Conservation (phyloP, 495 filamentous ascomycete genomes). For the Penicillium canariense region DNA sequence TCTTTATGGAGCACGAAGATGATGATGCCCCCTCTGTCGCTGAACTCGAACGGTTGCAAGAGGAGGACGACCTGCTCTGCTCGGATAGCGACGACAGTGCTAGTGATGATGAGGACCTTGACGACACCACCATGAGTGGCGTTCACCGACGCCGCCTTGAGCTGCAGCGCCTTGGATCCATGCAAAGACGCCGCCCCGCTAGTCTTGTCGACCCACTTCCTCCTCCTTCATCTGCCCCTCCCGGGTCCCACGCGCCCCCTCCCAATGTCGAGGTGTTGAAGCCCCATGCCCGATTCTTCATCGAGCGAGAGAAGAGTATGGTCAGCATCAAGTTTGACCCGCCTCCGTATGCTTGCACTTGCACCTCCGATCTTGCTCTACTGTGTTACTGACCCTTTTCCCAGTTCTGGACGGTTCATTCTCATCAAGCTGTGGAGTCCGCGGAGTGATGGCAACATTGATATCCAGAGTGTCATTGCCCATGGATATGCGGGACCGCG, state of each 20-base stretch:
- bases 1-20: conserved; percentile 26
- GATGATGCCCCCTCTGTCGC: conserved; percentile 22
- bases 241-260: background rate
- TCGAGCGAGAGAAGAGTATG: conserved; percentile 74
- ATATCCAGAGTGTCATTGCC: conserved; percentile 77
- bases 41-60: conserved; percentile 27
- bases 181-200: conserved; percentile 26
- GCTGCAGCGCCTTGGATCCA: conserved; percentile 25
- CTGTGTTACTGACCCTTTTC: conserved; percentile 8
- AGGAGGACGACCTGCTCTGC: conserved; percentile 39
- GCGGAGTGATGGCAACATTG: conserved; percentile 63
- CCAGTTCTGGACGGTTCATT: conserved; percentile 68
- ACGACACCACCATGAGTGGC: conserved; percentile 14
- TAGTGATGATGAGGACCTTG: conserved; percentile 36
- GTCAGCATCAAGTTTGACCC: conserved; percentile 88
- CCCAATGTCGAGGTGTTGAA: conserved; percentile 54
- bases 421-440: conserved; percentile 86
- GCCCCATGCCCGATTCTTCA: conserved; percentile 76
- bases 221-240: conserved; percentile 1
- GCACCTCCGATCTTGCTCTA: background rate
- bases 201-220: conserved; percentile 31
- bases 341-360: conserved; percentile 60
- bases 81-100: conserved; percentile 55
- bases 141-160: conserved; percentile 33
- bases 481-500: conserved; percentile 81